phyloP scores from a whole-genome alignment of 176 grass and related monocot species.

The Alopecurus myosuroides region DNA sequence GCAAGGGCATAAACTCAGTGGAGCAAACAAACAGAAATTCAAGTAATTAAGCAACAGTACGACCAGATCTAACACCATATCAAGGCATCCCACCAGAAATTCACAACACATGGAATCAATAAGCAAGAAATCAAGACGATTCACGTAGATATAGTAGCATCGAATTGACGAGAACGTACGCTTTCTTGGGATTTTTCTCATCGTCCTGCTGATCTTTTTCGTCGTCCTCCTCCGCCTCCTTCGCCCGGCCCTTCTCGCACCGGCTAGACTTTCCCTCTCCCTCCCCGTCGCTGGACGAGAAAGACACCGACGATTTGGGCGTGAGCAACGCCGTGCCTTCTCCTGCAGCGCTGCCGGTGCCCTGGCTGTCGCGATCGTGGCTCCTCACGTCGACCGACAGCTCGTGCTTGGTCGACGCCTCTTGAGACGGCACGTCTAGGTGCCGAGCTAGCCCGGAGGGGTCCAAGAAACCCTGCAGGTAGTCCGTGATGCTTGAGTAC shows the following conservation, averaged over 20 bases:
- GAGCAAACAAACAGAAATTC: not conserved
- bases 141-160: not conserved
- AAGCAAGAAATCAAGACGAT: slow-evolving; percentile 20
- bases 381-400: slow-evolving; percentile 42
- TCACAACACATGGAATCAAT: not conserved
- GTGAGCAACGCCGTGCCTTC: slow-evolving; percentile 38
- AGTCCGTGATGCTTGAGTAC: slow-evolving; percentile 40
- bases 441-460: slow-evolving; percentile 28
- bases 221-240: slow-evolving; percentile 42
- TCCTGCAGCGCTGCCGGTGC: slow-evolving; percentile 25
- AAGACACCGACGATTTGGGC: slow-evolving; percentile 72
- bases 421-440: slow-evolving; percentile 11
- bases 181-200: slow-evolving; percentile 65
- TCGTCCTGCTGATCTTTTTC: slow-evolving; percentile 47
- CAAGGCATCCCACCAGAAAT: not conserved
- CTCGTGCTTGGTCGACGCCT: slow-evolving; percentile 36
- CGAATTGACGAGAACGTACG: slow-evolving; percentile 43
- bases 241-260: slow-evolving; percentile 58
- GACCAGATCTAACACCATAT: slow-evolving; percentile 33
- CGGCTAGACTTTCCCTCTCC: slow-evolving; percentile 46
- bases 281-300: slow-evolving; percentile 60
- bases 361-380: slow-evolving; percentile 35
- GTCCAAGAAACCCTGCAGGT: slow-evolving; percentile 46
- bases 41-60: slow-evolving; percentile 5
- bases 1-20: not conserved